Evolutionary conservation across 768 basidiomycete genomes (phyloP).

Genomic region (Lentinus tigrinus): DNA sequence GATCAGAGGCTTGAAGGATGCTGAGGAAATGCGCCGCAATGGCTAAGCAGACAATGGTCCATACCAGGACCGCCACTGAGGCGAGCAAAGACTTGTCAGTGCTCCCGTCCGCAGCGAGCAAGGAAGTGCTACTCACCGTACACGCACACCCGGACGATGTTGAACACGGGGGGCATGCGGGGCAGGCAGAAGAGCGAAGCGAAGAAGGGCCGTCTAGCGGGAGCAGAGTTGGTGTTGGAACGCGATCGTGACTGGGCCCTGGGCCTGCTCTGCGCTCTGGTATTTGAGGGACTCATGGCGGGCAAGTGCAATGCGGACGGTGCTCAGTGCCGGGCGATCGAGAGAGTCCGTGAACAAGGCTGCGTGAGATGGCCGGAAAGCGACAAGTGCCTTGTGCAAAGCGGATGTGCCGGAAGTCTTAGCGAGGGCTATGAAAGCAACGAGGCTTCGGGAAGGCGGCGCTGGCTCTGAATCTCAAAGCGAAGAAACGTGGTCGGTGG

Average conservation of each 20-base stretch:
- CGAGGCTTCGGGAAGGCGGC: constrained; percentile 15
- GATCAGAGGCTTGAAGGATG: constrained; percentile 70
- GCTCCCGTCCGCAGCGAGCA: not conserved
- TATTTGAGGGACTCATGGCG: constrained; percentile 29
- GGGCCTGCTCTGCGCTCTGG: constrained; percentile 15
- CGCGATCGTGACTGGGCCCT: constrained; percentile 24
- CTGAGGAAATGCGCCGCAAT: constrained; percentile 78
- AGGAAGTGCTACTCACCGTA: constrained; percentile 50
- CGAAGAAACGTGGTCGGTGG: constrained; percentile 4
- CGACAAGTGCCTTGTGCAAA: not conserved
- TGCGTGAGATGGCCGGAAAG: not conserved
- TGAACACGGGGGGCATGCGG: constrained; percentile 72
- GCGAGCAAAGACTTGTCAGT: constrained; percentile 6
- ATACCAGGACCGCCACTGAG: constrained; percentile 64
- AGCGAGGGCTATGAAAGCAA: constrained; percentile 13
- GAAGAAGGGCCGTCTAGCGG: constrained; percentile 27
- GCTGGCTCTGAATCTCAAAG: not conserved
- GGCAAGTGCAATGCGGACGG: not conserved
- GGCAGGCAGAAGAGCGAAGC: constrained; percentile 20
- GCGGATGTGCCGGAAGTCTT: not conserved
- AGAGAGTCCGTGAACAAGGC: too few species aligned
- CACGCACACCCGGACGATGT: constrained; percentile 61
- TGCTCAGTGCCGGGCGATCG: not conserved
- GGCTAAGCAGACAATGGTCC: constrained; percentile 76
- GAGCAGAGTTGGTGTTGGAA: constrained; percentile 15